Conservation (phyloP, 2,329 filamentous ascomycete genomes). For the Exophiala spinifera region DNA sequence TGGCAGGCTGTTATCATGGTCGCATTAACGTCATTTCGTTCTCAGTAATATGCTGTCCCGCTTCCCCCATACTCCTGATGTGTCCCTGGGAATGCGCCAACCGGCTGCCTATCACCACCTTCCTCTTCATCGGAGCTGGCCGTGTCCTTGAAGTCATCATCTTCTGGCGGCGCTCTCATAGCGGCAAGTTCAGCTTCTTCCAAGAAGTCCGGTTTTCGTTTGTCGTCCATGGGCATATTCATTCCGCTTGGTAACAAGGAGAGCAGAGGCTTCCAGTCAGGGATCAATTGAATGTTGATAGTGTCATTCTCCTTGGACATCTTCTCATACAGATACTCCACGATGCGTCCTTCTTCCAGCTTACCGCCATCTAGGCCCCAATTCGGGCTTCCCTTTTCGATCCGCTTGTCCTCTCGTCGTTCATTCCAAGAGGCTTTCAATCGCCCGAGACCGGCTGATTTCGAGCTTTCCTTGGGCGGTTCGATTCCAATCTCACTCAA, state of each 20-base stretch:
- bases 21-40: not conserved
- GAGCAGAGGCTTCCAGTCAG: conserved; percentile 67
- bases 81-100: conserved; percentile 36
- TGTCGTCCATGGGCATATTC: conserved; percentile 64
- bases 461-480: conserved; percentile 29
- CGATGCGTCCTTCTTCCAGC: conserved; percentile 77
- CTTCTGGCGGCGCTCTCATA: conserved; percentile 57
- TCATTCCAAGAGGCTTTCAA: conserved; percentile 29
- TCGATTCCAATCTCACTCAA: conserved; percentile 50
- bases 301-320: conserved; percentile 94
- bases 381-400: conserved; percentile 60
- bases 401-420: conserved; percentile 57
- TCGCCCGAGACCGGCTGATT: conserved; percentile 25
- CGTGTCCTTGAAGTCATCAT: conserved; percentile 38
- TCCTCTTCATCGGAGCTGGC: conserved; percentile 43
- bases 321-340: conserved; percentile 82
- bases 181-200: conserved; percentile 60
- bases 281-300: conserved; percentile 77
- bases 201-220: conserved; percentile 62
- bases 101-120: conserved; percentile 33
- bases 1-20: not conserved
- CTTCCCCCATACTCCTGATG: conserved; percentile 21
- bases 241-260: conserved; percentile 81
- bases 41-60: conserved; percentile 20
- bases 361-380: conserved; percentile 85